Evolutionary conservation across 441 rosid species (phyloP), one percentile per base, ranked within the genome.

Genomic region (Melianthus villosus): DNA sequence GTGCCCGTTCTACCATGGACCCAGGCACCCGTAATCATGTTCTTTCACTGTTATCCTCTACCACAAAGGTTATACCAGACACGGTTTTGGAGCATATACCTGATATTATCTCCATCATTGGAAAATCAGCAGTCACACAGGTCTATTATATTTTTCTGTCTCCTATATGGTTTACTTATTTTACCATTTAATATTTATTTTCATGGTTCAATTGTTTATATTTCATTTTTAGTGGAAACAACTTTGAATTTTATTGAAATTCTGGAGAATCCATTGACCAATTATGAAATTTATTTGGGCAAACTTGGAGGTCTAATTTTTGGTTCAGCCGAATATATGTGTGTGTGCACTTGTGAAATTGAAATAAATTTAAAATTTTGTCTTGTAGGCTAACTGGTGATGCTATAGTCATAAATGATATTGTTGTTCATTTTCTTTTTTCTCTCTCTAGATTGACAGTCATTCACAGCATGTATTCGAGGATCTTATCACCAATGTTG

Each of bases 61-160:
- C 73, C 51, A 76, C 75, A 32, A 78, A 73, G 73, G 57, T 71
- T 45, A 51, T 68, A 52, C 95, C 97, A 1, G 80, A 71, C 37
- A 71, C 51, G 44, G 51, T 86, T 40, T 57, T 78, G 71, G 85
- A 75, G 34, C 79, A 82, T 44, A 71, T 70, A 46, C 39, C 53
- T 42, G 82, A 71, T 46, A 73, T 86, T 62, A 70, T 92, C 48
- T 44, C 71, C 19, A 68, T 76, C 25, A 63, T 79, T 19, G 97
- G 97, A 53, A 77, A 82, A 64, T 86, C 97, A 40, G 65, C 94
- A 0, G 71, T 79, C 40, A 65, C 72, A 34, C 92, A 86, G 97
- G 99, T 92, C 63, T 60, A 74, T 68, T n/a, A n/a, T n/a, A n/a
- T n/a, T n/a, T n/a, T n/a, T n/a, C n/a, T n/a, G n/a, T n/a, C n/a